Evolutionary conservation across 2,329 filamentous ascomycete species (phyloP), one percentile per base, ranked within the genome.

Genomic region (Cladorrhinum sp.): DNA sequence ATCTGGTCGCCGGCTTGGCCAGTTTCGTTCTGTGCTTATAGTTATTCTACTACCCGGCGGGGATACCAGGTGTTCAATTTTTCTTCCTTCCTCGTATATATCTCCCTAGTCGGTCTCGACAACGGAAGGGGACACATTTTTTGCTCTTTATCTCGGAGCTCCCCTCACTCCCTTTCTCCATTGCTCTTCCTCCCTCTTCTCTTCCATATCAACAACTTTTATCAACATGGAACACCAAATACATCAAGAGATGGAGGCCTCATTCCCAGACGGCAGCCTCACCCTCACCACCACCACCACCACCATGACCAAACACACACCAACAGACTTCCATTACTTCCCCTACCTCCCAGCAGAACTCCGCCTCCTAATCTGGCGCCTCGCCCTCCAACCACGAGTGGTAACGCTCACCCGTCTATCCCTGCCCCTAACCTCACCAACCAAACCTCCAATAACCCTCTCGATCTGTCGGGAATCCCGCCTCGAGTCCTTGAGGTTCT

Each of bases 391-490:
- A 38, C 66, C 69, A 3, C 73, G 76, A 45, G 73, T 77, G 23
- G 74, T 78, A 60, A 71, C 76, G 55, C 71, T 79, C 52, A 68
- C 69, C 59, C 80, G 80, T 67, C 67, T 73, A 41, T 61, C 70
- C 13, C 61, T 70, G 9, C 41, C 25, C n/a, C 16, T 54, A 16
- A 27, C 10, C 18, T 57, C 55, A 24, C 73, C 75, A 10, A 72
- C 78, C 7, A 65, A 69, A 32, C 74, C 75, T 12, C 79, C 79
- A 0, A 65, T 73, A 10, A 66, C 77, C 48, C 73, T 81, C 13
- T 76, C 78, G 38, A 71, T 70, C 60, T 77, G 71, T 63, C 74
- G 66, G 29, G 79, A 81, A 68, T 74, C 79, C 6, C 74, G 79
- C 38, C 61, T 66, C 38, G 78, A 80, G 65, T 76, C 75, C 23